Evolutionary conservation across 2,329 filamentous ascomycete species (phyloP).

Genomic region (Stachybotrys elegans): DNA sequence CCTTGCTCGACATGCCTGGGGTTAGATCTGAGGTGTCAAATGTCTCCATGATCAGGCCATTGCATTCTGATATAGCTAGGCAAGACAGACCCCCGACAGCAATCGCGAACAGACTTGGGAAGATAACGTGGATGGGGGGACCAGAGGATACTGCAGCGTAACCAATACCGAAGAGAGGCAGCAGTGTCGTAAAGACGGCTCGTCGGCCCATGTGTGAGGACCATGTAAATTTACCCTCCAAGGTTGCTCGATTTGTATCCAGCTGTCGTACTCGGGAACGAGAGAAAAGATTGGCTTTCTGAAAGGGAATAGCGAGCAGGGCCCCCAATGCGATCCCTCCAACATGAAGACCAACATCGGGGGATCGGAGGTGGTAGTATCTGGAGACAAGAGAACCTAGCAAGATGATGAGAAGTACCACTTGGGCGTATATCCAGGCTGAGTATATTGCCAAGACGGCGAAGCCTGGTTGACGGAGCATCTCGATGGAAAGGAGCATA

Average conservation of each 20-base stretch:
- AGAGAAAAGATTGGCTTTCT: conserved; percentile 66
- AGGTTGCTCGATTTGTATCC: conserved; percentile 62
- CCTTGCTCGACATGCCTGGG: conserved; percentile 59
- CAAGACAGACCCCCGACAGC: conserved; percentile 66
- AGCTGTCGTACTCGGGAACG: conserved; percentile 55
- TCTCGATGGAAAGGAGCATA: conserved; percentile 58
- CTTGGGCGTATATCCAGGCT: conserved; percentile 73
- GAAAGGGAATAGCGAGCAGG: conserved; percentile 64
- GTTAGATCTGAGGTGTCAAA: conserved; percentile 78
- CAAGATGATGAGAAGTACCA: conserved; percentile 67
- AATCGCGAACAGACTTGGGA: conserved; percentile 62
- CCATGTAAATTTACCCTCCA: conserved; percentile 60
- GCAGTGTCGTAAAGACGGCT: conserved; percentile 58
- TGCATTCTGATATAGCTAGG: conserved; percentile 70
- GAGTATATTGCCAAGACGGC: conserved; percentile 66
- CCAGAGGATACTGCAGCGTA: conserved; percentile 66
- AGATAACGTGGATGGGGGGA: conserved; percentile 51
- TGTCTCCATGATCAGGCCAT: conserved; percentile 73
- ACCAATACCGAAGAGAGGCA: conserved; percentile 62
- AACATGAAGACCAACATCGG: conserved; percentile 62
- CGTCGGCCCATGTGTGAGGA: conserved; percentile 68
- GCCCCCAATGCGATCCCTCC: conserved; percentile 64
- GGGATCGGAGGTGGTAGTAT: conserved; percentile 59
- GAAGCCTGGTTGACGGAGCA: conserved; percentile 72
- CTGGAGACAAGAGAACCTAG: conserved; percentile 67